Evolutionary conservation across 2,329 filamentous ascomycete species (phyloP).

Genomic region (Pseudogymnoascus sp.): DNA sequence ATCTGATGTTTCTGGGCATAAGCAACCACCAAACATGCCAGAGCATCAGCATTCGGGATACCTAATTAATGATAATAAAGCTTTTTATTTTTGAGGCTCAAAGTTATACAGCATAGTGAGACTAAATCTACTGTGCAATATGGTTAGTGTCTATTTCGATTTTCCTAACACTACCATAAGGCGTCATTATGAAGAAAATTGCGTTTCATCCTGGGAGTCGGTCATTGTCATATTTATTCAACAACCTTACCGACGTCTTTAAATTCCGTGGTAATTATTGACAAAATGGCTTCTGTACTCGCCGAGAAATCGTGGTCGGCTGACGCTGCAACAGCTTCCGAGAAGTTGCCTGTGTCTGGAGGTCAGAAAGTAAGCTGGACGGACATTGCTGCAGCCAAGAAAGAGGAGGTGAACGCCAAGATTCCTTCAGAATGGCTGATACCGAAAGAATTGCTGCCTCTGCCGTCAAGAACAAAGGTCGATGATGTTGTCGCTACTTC

Average conservation of each 20-base stretch:
- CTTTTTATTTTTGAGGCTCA: background rate
- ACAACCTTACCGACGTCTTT: background rate
- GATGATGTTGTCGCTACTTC: constrained; percentile 14
- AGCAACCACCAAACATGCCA: background rate
- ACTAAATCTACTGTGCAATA: background rate
- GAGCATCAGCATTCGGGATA: background rate
- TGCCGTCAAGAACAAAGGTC: background rate
- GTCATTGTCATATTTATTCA: background rate
- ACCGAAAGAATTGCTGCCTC: background rate
- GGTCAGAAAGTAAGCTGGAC: constrained; percentile 1
- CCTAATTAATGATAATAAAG: background rate
- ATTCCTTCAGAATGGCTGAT: constrained; percentile 8
- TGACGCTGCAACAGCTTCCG: background rate
- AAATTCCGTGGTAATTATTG: background rate
- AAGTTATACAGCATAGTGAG: background rate
- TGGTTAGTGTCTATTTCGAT: background rate
- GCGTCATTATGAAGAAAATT: background rate
- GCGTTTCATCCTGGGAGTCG: background rate
- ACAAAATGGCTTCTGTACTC: background rate
- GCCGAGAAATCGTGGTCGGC: background rate
- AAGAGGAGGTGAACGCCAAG: background rate
- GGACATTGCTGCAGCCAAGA: constrained; percentile 4
- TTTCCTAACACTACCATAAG: background rate
- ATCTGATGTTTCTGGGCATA: background rate
- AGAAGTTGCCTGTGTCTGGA: background rate